Evolutionary conservation across 306 rosid species (phyloP), one percentile per base, ranked within the genome.

Genomic region (Rosa multiflora): DNA sequence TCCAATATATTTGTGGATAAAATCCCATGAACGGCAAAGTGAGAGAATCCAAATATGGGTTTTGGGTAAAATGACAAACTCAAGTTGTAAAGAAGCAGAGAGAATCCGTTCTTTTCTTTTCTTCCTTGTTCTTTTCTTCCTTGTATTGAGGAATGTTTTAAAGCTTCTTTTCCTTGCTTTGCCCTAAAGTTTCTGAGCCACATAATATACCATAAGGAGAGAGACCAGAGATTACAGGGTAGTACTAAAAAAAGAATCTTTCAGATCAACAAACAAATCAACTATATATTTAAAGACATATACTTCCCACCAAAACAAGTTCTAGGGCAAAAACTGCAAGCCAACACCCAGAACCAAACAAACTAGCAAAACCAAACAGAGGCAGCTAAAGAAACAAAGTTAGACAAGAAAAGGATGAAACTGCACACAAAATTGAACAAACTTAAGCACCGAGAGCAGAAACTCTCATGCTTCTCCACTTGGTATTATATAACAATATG

Each of bases 351-450:
- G 53, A 74, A 74, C 15, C 23, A 74, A 74, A 56, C 77, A 56
- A 73, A 11, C 10, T 53, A 73, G 66, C n/a, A 56, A 56, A 21
- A 56, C 67, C 77, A 55, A 56, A 56, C 77, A 11, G 77, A 12
- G 20, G 68, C 9, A 32, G 70, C 78, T 40, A 56, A 56, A 74
- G 64, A 74, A 12, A 74, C 67, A 74, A 56, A 71, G 46, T 4
- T 9, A 4, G 37, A 10, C 23, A 10, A 43, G 9, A 20, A 68
- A 20, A 43, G 42, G 62, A 29, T 20, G 46, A 32, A 48, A 32
- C n/a, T 62, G 73, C 18, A 21, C 39, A 5, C 53, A 69, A 12
- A 72, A 29, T 18, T 72, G 61, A 72, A 51, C 49, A 35, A 17
- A 4, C 61, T 49, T 0, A 5, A 8, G 18, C 76, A 20, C 11